Percentiles rank a stretch among this genome's conserved stretches.
Conservation (phyloP, 2,329 filamentous ascomycete species). For the Moelleriella libera region DNA sequence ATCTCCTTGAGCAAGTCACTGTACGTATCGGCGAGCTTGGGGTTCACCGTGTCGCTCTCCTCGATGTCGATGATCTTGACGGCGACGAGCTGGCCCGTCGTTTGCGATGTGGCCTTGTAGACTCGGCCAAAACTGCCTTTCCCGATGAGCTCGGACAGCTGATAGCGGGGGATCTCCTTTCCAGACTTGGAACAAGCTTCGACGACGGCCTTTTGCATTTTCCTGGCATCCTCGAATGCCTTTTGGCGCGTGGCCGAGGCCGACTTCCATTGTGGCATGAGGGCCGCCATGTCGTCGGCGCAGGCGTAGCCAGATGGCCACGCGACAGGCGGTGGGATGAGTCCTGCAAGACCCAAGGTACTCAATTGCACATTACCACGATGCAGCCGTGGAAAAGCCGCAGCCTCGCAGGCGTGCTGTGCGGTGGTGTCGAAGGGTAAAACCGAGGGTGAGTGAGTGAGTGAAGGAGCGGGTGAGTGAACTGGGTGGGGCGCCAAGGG, state of each 20-base stretch:
- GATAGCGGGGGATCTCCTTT: conserved; percentile 49
- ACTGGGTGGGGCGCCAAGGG: neutral
- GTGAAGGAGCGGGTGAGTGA: neutral
- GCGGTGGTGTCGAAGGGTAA: too few relatives aligned
- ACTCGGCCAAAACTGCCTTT: conserved; percentile 64
- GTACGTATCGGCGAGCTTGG: conserved; percentile 51
- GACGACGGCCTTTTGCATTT: conserved; percentile 51
- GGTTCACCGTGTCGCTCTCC: conserved; percentile 54
- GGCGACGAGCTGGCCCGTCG: conserved; percentile 44
- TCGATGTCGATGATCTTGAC: conserved; percentile 80
- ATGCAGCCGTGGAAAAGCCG: too few relatives aligned
- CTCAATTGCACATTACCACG: too few relatives aligned
- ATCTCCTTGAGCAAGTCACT: conserved; percentile 58
- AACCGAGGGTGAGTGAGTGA: neutral
- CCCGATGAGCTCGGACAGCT: conserved; percentile 58
- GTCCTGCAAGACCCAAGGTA: neutral
- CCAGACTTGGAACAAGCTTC: conserved; percentile 46
- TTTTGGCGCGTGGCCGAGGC: conserved; percentile 37
- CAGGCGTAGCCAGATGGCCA: neutral
- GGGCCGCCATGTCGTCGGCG: conserved; percentile 21
- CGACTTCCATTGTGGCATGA: conserved; percentile 26
- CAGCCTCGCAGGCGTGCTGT: too few relatives aligned
- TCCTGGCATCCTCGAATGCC: conserved; percentile 54
- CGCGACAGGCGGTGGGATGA: neutral
- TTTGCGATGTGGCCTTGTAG: conserved; percentile 45